Evolutionary conservation across 371 early-diverging fungal genomes (phyloP), one percentile per base, ranked within the genome.

Genomic region (Lichtheimia ornata): DNA sequence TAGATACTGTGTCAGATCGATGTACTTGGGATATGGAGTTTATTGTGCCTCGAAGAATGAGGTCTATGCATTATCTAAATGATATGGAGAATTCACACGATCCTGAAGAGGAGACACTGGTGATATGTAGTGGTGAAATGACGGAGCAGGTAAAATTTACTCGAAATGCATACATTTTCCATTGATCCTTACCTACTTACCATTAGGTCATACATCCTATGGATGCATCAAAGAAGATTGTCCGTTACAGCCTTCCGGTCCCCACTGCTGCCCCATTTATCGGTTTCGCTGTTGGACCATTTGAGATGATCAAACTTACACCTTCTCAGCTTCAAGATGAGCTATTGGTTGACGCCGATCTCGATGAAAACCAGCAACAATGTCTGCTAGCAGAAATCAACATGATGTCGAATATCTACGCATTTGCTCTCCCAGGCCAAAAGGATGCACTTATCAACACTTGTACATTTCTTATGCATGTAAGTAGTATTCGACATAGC

Each of bases 1-100:
- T 94, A 45, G 96, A 97, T 66, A 74, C 81, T 18, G 63, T 86
- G 7, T 82, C 86, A 14, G 91, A 90, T 49, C 73, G 91, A 59
- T 87, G 88, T 55, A 94, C 93, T 3, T 97, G 95, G 95, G 94
- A 94, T 45, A 75, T 97, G 67, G 87, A 92, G 52, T 88, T 89
- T 62, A 82, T 88, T n/a, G 88, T 92, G n/a, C 88, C 91, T 53
- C 58, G 74, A 42, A 72, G 73, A 24, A 65, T 73, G 53, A 69
- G 66, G 6, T 62, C 66, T 9, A 18, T 42, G n/a, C 42, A 47
- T 7, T 27, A 13, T 4, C 14, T 9, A 27, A 40, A 53, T 2
- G 74, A 78, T 44, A 80, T 70, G 22, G 82, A 73, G 56, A 64
- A 84, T 69, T 58, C 74, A 47, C 58, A 69, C 60, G 79, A 79